A percentile compares a stretch with the other conserved stretches of the same genome.
phyloP scores from a whole-genome alignment of 805 yeast genomes.

The Cyberlindnera mississippiensis region DNA sequence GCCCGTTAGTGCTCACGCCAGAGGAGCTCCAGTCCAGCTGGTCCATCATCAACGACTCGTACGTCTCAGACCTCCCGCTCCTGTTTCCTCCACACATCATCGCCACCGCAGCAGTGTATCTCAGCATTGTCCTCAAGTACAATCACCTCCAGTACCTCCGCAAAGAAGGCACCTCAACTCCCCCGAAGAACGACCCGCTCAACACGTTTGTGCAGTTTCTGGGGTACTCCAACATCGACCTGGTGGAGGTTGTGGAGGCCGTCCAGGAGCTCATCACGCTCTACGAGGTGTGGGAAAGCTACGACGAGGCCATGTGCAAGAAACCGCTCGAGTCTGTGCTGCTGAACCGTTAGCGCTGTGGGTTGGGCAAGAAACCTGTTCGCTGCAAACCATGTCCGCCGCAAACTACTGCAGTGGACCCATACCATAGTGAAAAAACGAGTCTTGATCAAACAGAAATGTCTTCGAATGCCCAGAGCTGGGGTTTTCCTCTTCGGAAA shows the following conservation, averaged over 20 bases:
- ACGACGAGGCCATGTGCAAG: constrained; percentile 50
- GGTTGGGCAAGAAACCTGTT: neutral
- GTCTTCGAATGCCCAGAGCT: no score
- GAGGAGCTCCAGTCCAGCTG: constrained; percentile 83
- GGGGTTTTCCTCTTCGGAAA: no score
- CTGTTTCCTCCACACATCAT: constrained; percentile 86
- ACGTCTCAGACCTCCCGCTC: constrained; percentile 80
- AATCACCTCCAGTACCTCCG: constrained; percentile 21
- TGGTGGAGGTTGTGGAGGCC: constrained; percentile 73
- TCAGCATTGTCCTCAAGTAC: constrained; percentile 60
- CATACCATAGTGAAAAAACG: no score
- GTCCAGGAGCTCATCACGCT: constrained; percentile 80
- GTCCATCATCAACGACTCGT: constrained; percentile 87
- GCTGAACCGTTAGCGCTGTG: constrained; percentile 14
- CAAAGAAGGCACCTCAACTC: constrained; percentile 13
- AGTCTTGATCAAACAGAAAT: no score
- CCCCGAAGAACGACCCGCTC: constrained; percentile 35
- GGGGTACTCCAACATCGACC: constrained; percentile 71
- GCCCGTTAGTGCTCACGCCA: constrained; percentile 36
- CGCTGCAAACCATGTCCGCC: no score
- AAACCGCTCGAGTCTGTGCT: constrained; percentile 23
- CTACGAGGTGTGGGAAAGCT: constrained; percentile 84
- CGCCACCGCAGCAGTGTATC: constrained; percentile 77
- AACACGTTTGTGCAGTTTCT: constrained; percentile 60
- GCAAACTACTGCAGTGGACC: no score